Conservation (phyloP, 2,329 filamentous ascomycete species). For the Tricladium varicosporioides region DNA sequence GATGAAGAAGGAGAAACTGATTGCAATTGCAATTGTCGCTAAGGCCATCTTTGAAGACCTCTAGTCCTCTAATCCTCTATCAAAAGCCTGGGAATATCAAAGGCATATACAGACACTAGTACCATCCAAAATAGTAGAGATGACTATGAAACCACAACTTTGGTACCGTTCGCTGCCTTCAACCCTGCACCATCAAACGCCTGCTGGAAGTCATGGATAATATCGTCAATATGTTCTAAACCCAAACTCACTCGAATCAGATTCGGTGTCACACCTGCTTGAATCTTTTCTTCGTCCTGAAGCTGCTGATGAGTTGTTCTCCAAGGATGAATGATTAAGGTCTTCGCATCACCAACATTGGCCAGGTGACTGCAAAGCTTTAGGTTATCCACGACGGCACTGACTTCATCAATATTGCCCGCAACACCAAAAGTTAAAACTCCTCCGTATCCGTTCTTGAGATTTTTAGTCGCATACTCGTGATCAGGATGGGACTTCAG, state of each 20-base stretch:
- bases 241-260: slow-evolving; percentile 43
- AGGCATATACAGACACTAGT: background rate
- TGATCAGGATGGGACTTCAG: slow-evolving; percentile 60
- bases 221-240: slow-evolving; percentile 68
- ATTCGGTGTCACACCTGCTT: slow-evolving; percentile 60
- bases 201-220: slow-evolving; percentile 58
- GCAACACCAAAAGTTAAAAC: slow-evolving; percentile 68
- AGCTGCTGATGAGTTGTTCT: slow-evolving; percentile 67
- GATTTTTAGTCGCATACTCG: slow-evolving; percentile 62
- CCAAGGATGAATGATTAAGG: slow-evolving; percentile 66
- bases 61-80: too few relatives aligned
- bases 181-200: slow-evolving; percentile 17
- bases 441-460: slow-evolving; percentile 63
- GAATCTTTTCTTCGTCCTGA: slow-evolving; percentile 56
- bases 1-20: too few relatives aligned
- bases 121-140: background rate
- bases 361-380: slow-evolving; percentile 69
- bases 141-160: background rate
- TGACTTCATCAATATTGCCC: slow-evolving; percentile 60
- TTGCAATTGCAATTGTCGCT: too few relatives aligned
- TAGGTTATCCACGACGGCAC: slow-evolving; percentile 66
- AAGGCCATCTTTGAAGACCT: too few relatives aligned
- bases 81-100: background rate
- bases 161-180: slow-evolving; percentile 2
- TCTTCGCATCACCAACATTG: slow-evolving; percentile 63